Evolutionary conservation across 495 filamentous ascomycete genomes (phyloP).

Genomic region (Achaetomiella virescens): DNA sequence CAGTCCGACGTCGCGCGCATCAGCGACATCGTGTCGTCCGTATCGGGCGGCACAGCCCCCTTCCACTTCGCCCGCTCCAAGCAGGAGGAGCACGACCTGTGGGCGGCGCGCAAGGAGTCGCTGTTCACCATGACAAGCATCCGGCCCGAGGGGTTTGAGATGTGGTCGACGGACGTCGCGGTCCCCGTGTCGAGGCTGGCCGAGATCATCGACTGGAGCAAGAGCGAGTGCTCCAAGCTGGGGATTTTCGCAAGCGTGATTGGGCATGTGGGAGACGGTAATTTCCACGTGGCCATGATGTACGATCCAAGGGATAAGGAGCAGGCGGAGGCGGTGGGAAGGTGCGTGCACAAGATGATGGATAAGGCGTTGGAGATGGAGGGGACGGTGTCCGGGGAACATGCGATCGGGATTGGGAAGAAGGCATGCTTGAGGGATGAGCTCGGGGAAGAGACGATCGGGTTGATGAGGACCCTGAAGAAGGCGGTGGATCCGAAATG

Average conservation of each 20-base stretch:
- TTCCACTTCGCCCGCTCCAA: slow-evolving; percentile 57
- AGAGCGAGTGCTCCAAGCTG: slow-evolving; percentile 53
- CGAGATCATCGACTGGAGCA: slow-evolving; percentile 63
- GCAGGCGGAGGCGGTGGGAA: slow-evolving; percentile 20
- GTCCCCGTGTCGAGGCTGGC: slow-evolving; percentile 63
- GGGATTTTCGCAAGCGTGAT: slow-evolving; percentile 65
- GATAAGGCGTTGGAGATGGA: slow-evolving; percentile 31
- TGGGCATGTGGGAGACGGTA: slow-evolving; percentile 60
- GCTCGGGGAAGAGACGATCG: slow-evolving; percentile 26
- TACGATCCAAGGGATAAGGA: slow-evolving; percentile 22
- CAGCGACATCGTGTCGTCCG: neutral
- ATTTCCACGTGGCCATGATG: slow-evolving; percentile 33
- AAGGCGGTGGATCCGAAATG: slow-evolving; percentile 27
- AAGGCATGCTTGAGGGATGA: slow-evolving; percentile 28
- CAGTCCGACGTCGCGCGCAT: slow-evolving; percentile 35
- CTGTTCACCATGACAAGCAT: slow-evolving; percentile 53
- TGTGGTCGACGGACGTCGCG: slow-evolving; percentile 67
- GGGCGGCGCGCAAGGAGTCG: slow-evolving; percentile 62
- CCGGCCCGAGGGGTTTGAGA: slow-evolving; percentile 44
- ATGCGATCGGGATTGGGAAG: slow-evolving; percentile 35
- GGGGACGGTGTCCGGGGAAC: slow-evolving; percentile 34
- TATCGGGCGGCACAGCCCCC: slow-evolving; percentile 27
- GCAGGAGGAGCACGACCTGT: slow-evolving; percentile 55
- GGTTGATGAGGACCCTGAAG: slow-evolving; percentile 31
- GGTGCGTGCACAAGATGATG: slow-evolving; percentile 29